Evolutionary conservation across 345 rosid species (phyloP), one percentile per base, ranked within the genome.

Genomic region (Salix arbutifolia): DNA sequence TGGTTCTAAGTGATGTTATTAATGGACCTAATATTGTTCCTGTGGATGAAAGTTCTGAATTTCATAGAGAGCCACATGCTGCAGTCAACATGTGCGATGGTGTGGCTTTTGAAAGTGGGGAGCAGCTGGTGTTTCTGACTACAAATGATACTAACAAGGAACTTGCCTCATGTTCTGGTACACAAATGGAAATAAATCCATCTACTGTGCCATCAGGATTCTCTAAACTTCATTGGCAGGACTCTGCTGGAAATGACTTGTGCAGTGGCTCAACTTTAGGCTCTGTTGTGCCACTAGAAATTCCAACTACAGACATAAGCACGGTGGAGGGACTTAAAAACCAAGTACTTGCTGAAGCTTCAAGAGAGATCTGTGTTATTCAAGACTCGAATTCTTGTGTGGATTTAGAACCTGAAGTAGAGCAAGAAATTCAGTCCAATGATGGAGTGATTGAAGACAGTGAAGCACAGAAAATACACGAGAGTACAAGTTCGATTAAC

Each of bases 341-440:
- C 13, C 79, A 71, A 65, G 79, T 56, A 58, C 79, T 77, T 73
- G 71, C 78, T 44, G 87, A 85, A 76, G 78, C 75, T 74, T 46
- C 73, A 61, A 76, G 33, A 56, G 64, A 56, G 35, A 73, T 61
- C 70, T 75, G 37, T 74, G 75, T 65, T 61, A 67, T 56, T 77
- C 79, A 84, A 71, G 78, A 85, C 35, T 52, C 62, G 25, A 68
- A 70, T 60, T 19, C 23, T 17, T 68, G 13, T 12, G 23, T 37
- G 64, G 64, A 60, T 33, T 72, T 53, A 42, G 70, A 67, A 19
- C 16, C 7, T 5, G 37, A 68, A 28, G 26, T 16, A 33, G 70
- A 42, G 65, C 61, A 33, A 65, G 77, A 48, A 72, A 67, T 48
- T 68, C 38, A 62, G 23, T 81, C 71, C 4, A 61, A 69, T 78